A percentile compares a stretch with the other conserved stretches of the same genome.
Conservation (phyloP, 371 early-diverging fungal genomes). For the Cokeromyces recurvatus region DNA sequence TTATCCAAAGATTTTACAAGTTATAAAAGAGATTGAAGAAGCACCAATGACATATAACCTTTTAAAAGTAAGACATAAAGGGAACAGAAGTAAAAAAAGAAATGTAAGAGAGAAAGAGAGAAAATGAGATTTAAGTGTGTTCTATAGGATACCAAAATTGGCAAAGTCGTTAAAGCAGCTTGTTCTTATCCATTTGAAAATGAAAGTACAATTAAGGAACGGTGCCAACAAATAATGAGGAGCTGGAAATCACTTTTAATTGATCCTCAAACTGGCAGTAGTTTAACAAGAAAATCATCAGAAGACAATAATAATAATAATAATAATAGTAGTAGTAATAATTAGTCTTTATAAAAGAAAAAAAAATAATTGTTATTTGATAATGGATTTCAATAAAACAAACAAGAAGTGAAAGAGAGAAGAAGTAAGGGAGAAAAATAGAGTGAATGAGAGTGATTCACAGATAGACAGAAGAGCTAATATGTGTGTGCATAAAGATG, state of each 20-base stretch:
- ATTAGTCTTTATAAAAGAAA: no score
- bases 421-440: no score
- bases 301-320: no score
- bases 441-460: no score
- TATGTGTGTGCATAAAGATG: no score
- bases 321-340: no score
- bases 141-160: conserved; percentile 49
- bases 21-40: conserved; percentile 43
- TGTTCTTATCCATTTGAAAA: conserved; percentile 33
- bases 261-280: no score
- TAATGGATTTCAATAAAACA: no score
- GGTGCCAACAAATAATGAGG: conserved; percentile 36
- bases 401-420: no score
- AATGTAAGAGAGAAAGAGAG: neutral
- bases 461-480: no score
- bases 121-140: no score
- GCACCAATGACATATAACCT: conserved; percentile 37
- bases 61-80: conserved; percentile 34
- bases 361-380: no score
- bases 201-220: conserved; percentile 29
- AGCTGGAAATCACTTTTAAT: conserved; percentile 32
- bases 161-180: conserved; percentile 45
- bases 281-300: neutral
- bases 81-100: neutral
- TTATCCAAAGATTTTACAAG: conserved; percentile 35